These are phyloP conservation scores for Teunomyces stri DNA, from an alignment of 805 yeast genomes.

Conservation along the genomic window DNA sequence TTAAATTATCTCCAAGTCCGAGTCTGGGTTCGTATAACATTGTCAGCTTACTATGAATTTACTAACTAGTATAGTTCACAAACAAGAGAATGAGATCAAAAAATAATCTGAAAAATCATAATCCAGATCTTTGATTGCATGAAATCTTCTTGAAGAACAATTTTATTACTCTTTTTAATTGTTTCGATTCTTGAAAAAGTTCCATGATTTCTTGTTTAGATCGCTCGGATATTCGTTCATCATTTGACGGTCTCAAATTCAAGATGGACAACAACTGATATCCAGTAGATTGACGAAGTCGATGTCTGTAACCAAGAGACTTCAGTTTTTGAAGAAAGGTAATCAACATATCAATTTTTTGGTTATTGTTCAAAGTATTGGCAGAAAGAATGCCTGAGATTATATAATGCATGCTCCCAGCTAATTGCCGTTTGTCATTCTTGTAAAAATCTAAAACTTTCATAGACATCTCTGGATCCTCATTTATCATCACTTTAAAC, in stretches of 20 bases:
- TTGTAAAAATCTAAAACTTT: constrained; percentile 22
- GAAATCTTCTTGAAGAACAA: neutral
- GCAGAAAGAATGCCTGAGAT: constrained; percentile 29
- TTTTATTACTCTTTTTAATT: constrained; percentile 5
- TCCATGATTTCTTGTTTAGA: constrained; percentile 2
- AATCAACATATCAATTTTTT: constrained; percentile 18
- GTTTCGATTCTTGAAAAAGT: constrained; percentile 2
- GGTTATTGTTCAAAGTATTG: constrained; percentile 11
- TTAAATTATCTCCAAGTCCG: constrained; percentile 27
- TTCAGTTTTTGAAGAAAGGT: constrained; percentile 15
- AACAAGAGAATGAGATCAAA: constrained; percentile 28
- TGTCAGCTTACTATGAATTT: neutral
- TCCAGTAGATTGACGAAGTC: constrained; percentile 13
- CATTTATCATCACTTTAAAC: constrained; percentile 24
- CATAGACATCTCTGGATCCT: constrained; percentile 25
- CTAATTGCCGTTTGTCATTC: constrained; percentile 18
- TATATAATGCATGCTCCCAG: constrained; percentile 14
- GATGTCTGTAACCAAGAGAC: constrained; percentile 18
- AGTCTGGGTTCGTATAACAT: constrained; percentile 29
- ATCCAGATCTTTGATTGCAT: neutral
- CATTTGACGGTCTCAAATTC: neutral
- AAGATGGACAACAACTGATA: constrained; percentile 13
- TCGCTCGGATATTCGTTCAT: neutral
- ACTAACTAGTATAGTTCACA: constrained; percentile 22
- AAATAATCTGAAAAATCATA: neutral